Percentiles rank a stretch among this genome's conserved stretches.
Conservation (phyloP, 495 filamentous ascomycete genomes). For the Letharia lupina region DNA sequence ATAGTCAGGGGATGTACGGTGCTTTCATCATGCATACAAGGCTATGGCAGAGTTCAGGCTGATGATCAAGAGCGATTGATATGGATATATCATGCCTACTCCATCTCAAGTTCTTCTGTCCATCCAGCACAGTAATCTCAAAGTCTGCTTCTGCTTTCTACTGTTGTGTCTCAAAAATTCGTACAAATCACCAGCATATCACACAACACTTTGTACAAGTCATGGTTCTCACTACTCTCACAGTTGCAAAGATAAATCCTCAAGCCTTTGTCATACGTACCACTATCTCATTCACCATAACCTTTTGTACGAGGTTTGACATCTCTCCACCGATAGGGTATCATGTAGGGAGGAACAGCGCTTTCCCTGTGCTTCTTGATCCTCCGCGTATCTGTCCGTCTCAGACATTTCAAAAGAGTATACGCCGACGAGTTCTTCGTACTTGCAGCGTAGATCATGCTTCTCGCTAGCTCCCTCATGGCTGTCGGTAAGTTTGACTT, state of each 20-base stretch:
- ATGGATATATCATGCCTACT: background rate
- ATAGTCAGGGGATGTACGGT: background rate
- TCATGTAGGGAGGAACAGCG: conserved; percentile 19
- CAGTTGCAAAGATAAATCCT: background rate
- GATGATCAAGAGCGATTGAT: background rate
- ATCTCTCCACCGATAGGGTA: background rate
- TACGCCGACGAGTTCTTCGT: conserved; percentile 27
- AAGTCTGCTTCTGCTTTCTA: background rate
- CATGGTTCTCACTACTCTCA: background rate
- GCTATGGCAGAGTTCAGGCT: background rate
- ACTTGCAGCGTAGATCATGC: conserved; percentile 24
- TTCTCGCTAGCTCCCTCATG: conserved; percentile 23
- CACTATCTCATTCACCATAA: background rate
- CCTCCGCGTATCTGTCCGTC: conserved; percentile 25
- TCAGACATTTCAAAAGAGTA: conserved; percentile 22
- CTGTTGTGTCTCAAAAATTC: background rate
- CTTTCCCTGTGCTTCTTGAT: conserved; percentile 24
- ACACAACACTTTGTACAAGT: background rate
- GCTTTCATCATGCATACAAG: background rate
- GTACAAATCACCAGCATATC: background rate
- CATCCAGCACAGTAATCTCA: background rate
- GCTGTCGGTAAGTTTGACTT: conserved; percentile 18
- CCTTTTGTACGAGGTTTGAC: background rate
- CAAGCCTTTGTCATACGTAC: background rate
- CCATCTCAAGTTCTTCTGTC: background rate